phyloP scores from a whole-genome alignment of 2,329 filamentous ascomycete species.

The Dactylellina leptospora region DNA sequence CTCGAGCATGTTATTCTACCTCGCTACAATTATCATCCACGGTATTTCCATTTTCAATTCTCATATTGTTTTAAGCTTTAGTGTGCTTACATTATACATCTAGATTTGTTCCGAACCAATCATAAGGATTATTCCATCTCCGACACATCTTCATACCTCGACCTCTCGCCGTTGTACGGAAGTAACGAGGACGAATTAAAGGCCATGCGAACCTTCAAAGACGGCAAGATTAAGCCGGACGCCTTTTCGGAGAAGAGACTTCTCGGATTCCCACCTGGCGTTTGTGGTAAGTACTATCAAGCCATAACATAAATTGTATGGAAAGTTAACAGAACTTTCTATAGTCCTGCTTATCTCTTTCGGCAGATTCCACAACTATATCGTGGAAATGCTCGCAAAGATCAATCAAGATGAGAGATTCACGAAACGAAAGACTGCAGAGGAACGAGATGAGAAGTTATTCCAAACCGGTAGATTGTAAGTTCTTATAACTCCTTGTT shows the following conservation, averaged over 20 bases:
- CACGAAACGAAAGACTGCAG: constrained; percentile 53
- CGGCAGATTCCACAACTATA: constrained; percentile 61
- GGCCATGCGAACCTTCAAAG: constrained; percentile 66
- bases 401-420: constrained; percentile 63
- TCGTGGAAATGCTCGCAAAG: constrained; percentile 59
- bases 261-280: constrained; percentile 66
- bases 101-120: constrained; percentile 66
- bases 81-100: neutral
- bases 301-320: constrained; percentile 60
- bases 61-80: neutral
- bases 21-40: constrained; percentile 66
- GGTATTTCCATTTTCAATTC: constrained; percentile 58
- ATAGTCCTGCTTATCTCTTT: constrained; percentile 58
- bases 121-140: constrained; percentile 62
- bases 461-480: constrained; percentile 65
- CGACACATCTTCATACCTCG: constrained; percentile 66
- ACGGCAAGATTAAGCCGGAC: constrained; percentile 67
- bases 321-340: neutral
- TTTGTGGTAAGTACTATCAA: constrained; percentile 65
- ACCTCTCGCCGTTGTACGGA: constrained; percentile 67
- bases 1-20: constrained; percentile 64
- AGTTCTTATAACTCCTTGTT: neutral
- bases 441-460: constrained; percentile 62
- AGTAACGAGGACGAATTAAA: constrained; percentile 73
- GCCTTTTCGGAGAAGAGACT: constrained; percentile 66